Conservation (phyloP, 306 rosid species). For the Cicer arietinum region DNA sequence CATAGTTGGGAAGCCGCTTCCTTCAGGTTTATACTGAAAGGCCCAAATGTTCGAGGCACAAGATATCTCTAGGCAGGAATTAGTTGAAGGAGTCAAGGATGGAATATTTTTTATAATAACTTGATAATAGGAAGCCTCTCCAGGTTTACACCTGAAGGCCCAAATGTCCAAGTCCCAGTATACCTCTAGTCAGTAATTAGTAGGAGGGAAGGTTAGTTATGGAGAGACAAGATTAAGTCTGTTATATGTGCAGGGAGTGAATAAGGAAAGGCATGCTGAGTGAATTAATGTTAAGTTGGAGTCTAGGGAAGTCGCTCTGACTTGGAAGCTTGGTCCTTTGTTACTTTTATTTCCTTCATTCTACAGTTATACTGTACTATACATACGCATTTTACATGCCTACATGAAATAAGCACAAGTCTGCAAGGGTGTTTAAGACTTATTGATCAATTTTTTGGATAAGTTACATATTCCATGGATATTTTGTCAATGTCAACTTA, state of each 20-base stretch:
- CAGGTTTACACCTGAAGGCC: neutral
- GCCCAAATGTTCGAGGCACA: too few relatives aligned
- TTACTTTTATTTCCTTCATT: neutral
- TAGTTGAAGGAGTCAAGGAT: neutral
- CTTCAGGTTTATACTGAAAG: too few relatives aligned
- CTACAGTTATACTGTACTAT: neutral
- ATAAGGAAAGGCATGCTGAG: neutral
- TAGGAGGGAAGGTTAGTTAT: neutral
- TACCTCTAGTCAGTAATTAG: neutral
- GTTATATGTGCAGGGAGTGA: neutral
- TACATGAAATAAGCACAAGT: conserved; percentile 29
- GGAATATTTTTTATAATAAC: too few relatives aligned
- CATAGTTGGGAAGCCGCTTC: neutral
- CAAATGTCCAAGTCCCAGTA: neutral
- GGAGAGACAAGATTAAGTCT: neutral
- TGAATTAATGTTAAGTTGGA: neutral
- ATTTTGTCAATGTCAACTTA: conserved; percentile 31
- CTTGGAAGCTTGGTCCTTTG: conserved; percentile 2
- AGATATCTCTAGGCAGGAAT: neutral
- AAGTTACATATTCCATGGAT: conserved; percentile 7
- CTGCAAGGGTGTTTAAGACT: neutral
- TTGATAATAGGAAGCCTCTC: neutral
- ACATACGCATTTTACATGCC: neutral
- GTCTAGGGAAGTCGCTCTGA: neutral
- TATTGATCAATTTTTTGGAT: neutral